Conservation (phyloP, 805 yeast species). For the Saccharomycopsis malanga region DNA sequence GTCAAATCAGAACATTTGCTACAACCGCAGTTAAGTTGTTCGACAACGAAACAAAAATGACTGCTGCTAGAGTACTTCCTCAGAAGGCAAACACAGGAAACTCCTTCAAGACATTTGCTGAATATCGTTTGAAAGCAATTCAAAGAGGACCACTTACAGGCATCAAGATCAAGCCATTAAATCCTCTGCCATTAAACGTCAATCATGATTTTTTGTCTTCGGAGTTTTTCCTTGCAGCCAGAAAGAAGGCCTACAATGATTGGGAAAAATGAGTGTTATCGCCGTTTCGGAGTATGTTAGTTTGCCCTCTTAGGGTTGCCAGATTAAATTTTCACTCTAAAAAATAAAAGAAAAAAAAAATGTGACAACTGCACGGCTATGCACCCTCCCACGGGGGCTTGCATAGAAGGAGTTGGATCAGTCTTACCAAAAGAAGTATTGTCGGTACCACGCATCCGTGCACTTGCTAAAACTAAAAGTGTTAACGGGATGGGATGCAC, state of each 20-base stretch:
- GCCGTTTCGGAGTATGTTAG: too few species aligned
- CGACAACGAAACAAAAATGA: conserved; percentile 1
- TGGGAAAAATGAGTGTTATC: too few species aligned
- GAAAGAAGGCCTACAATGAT: conserved; percentile 8
- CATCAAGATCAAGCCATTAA: background rate
- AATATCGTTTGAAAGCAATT: conserved; percentile 10
- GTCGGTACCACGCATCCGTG: too few species aligned
- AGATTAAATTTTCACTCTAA: too few species aligned
- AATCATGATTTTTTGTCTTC: background rate
- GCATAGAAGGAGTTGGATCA: too few species aligned
- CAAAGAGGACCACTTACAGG: conserved; percentile 8
- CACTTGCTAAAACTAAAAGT: too few species aligned
- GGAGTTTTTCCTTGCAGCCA: conserved; percentile 4
- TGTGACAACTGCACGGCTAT: background rate
- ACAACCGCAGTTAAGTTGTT: background rate
- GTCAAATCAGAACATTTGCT: conserved; percentile 3
- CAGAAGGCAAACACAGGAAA: background rate
- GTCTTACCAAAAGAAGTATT: too few species aligned
- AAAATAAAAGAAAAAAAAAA: too few species aligned
- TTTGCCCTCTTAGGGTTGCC: too few species aligned
- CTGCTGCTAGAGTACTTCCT: background rate
- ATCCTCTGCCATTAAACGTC: background rate
- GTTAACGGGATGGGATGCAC: too few species aligned
- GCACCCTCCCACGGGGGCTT: background rate
- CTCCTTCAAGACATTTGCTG: conserved; percentile 12